Conservation (phyloP, 2,329 filamentous ascomycete genomes). For the Cordyceps tenuipes region DNA sequence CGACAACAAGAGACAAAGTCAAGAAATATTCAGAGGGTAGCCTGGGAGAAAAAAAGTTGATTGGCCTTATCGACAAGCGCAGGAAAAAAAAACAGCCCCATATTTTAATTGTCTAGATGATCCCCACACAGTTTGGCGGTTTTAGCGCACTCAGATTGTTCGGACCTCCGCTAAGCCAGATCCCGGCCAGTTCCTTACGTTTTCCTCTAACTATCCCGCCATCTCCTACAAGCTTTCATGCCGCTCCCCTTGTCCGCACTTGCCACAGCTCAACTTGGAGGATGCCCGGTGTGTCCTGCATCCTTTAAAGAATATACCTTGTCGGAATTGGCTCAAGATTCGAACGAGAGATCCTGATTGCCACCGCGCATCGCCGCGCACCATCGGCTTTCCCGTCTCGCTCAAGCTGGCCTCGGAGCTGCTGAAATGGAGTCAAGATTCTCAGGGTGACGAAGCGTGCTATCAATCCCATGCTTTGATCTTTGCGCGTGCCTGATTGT, state of each 20-base stretch:
- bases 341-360: neutral
- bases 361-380: neutral
- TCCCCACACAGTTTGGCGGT: neutral
- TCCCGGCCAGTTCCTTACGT: neutral
- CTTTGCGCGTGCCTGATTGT: neutral
- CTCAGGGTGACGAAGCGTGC: neutral
- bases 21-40: neutral
- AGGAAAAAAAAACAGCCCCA: conserved; percentile 11
- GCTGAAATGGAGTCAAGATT: conserved; percentile 9
- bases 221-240: conserved; percentile 2
- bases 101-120: neutral
- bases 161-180: conserved; percentile 3
- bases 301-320: neutral
- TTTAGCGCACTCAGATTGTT: neutral
- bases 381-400: neutral
- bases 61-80: conserved; percentile 12
- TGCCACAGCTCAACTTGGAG: neutral
- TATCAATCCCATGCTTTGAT: neutral
- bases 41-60: conserved; percentile 15
- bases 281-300: neutral
- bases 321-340: neutral
- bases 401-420: neutral
- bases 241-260: neutral
- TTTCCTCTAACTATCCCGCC: neutral
- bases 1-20: neutral